Evolutionary conservation across 129 eudicot species (phyloP).

Genomic region (sunflower (Helianthus annuus)): DNA sequence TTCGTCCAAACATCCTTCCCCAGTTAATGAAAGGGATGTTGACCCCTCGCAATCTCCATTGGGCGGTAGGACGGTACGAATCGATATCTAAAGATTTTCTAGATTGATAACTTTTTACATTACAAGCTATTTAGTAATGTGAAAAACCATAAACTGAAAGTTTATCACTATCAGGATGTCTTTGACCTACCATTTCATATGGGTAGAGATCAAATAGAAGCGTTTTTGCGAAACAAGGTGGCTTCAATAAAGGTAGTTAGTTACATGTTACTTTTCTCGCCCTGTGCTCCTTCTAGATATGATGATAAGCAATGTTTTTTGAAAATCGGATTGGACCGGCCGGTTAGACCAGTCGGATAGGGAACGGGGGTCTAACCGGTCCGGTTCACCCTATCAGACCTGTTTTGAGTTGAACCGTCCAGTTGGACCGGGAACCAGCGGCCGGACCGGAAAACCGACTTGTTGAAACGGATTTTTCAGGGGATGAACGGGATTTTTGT

Average conservation of each 20-base stretch:
- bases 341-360: no score
- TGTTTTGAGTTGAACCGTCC: no score
- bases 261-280: constrained; percentile 1
- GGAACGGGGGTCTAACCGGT: no score
- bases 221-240: constrained; percentile 85
- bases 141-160: constrained; percentile 8
- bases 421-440: no score
- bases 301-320: not conserved
- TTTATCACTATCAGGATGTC: constrained; percentile 63
- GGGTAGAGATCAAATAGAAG: constrained; percentile 98
- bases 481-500: no score
- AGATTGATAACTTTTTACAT: constrained; percentile 3
- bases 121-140: not conserved
- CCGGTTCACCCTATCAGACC: no score
- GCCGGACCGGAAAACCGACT: no score
- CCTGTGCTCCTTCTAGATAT: not conserved
- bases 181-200: constrained; percentile 95
- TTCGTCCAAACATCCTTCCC: constrained; percentile 62
- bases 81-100: constrained; percentile 13
- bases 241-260: constrained; percentile 83
- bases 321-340: no score
- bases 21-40: constrained; percentile 53
- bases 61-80: constrained; percentile 95
- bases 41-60: constrained; percentile 85
- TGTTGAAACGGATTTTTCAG: no score